Evolutionary conservation across 106 monocot genomes (phyloP), one percentile per base, ranked within the genome.

Genomic region (Apostasia shenzhenica): DNA sequence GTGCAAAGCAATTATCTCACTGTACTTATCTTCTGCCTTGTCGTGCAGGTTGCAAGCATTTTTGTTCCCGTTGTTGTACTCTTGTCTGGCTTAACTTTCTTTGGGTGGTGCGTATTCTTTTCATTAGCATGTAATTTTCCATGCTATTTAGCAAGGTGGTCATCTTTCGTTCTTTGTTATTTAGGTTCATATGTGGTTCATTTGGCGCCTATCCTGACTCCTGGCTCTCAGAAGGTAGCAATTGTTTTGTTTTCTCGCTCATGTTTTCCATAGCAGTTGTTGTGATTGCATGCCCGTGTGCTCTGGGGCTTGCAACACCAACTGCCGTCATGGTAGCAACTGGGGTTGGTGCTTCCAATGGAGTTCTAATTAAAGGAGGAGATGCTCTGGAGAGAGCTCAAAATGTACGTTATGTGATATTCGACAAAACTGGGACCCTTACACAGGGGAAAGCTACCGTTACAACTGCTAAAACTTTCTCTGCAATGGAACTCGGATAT

Each of bases 271-370:
- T 99, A 72, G 89, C 97, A 37, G 97, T 99, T 11, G 85, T 99
- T 37, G 97, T 99, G 8, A 92, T 99, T 72, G 97, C 97, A 6
- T 99, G 97, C 57, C 97, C 97, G 9, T 99, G 97, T 80, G 97
- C 97, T 54, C 90, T 99, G 75, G 97, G 97, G 48, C 75, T 99
- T 9, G 97, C 97, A 41, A 99, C 97, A 7, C 97, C 97, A 45
- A 99, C 97, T 49, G 97, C 97, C 58, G 97, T 99, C 43, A 99
- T 99, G 97, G 97, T 99, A 26, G 97, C 92, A n/a, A 99, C 97
- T 8, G 97, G 97, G 55, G 87, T 92, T 61, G 97, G 92, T 53
- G 97, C 97, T 61, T 77, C 67, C 40, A 86, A 92, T 66, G 97
- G 97, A 1, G 76, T 99, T 12, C 72, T 99, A 13, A 91, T 99